Conservation (phyloP, 2,329 filamentous ascomycete genomes). For the Aschersonia sp. region DNA sequence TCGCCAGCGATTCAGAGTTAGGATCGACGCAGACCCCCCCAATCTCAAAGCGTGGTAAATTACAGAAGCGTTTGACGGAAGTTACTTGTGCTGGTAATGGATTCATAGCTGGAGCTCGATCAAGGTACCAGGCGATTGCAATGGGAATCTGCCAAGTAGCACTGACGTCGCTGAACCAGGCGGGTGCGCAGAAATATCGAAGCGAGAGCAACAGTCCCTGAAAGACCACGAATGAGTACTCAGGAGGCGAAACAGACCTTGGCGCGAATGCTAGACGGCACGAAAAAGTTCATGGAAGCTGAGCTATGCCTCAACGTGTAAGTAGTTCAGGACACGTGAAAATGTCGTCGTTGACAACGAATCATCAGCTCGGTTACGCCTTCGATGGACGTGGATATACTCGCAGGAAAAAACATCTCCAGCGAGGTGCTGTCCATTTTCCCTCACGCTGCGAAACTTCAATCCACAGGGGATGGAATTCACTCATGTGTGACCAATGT, state of each 20-base stretch:
- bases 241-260: conserved; percentile 2
- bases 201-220: background rate
- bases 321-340: background rate
- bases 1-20: background rate
- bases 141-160: too few species aligned
- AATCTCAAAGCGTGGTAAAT: background rate
- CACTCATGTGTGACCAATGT: conserved; percentile 1
- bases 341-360: background rate
- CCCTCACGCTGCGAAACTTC: background rate
- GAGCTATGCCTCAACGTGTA: background rate
- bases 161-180: too few species aligned
- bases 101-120: too few species aligned
- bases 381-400: background rate
- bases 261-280: background rate
- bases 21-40: background rate
- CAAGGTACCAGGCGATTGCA: too few species aligned
- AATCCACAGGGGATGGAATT: background rate
- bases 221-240: background rate
- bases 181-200: background rate
- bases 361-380: background rate
- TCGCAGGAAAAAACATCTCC: background rate
- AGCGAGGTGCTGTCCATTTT: background rate
- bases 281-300: conserved; percentile 1
- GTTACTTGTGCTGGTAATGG: too few species aligned
- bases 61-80: background rate